Evolutionary conservation across 805 yeast genomes (phyloP), one percentile per base, ranked within the genome.

Genomic region (Candida stauntonica): DNA sequence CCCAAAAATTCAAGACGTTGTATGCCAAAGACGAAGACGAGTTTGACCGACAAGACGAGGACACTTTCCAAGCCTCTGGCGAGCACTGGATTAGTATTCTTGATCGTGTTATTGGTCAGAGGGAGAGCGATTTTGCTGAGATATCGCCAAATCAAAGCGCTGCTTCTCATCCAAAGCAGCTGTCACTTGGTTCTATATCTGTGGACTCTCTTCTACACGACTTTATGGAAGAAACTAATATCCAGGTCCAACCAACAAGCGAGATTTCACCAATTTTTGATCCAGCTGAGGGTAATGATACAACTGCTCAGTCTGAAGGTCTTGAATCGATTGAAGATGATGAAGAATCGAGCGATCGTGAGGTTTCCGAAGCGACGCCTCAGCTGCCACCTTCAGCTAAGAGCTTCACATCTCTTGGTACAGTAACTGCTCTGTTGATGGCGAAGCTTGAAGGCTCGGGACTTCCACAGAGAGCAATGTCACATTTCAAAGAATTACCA

Each of bases 351-450:
- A n/a, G n/a, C n/a, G n/a, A n/a, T n/a, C n/a, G n/a, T n/a, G n/a
- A n/a, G n/a, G n/a, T n/a, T n/a, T n/a, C n/a, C n/a, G n/a, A n/a
- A n/a, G n/a, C n/a, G n/a, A n/a, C n/a, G n/a, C n/a, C n/a, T n/a
- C n/a, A n/a, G n/a, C n/a, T n/a, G n/a, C n/a, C n/a, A n/a, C n/a
- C n/a, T n/a, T 21, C 24, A 7, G 24, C 9, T 8, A 21, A 21
- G 24, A 11, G 7, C 24, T 18, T 32, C 4, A 45, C 55, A 14
- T 36, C 41, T 5, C 38, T 39, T 2, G 48, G 50, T 2, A 38
- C 46, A 7, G 28, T 44, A 9, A 45, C 50, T 1, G 47, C 48
- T 1, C 41, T 27, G 19, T 35, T 50, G 29, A 36, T 23, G n/a
- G 21, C 32, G 7, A 36, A 34, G 3, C 28, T 26, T 4, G 45